Percentiles rank a stretch among this genome's conserved stretches.
Conservation (phyloP, 345 rosid species). For the Camelina sativa region DNA sequence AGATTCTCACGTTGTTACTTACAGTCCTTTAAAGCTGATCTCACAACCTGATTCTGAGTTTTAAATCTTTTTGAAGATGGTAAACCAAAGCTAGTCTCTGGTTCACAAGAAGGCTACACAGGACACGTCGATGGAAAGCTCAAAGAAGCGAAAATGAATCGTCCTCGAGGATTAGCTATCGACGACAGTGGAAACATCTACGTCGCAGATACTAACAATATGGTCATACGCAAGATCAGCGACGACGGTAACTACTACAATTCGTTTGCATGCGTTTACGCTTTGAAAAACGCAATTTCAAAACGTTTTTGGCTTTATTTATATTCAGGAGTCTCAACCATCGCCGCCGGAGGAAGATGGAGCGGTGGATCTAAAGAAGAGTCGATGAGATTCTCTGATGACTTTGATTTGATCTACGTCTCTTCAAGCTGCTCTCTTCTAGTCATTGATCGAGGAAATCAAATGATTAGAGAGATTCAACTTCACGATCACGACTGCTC, state of each 20-base stretch:
- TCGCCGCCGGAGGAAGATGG: constrained; percentile 92
- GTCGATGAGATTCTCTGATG: constrained; percentile 78
- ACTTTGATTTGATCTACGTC: constrained; percentile 77
- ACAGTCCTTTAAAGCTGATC: background rate
- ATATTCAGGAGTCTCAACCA: constrained; percentile 81
- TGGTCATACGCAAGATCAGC: constrained; percentile 95
- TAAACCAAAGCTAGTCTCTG: constrained; percentile 85
- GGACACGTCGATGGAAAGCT: constrained; percentile 91
- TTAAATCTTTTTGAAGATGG: constrained; percentile 61
- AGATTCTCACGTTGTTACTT: background rate
- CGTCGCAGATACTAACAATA: constrained; percentile 85
- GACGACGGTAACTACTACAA: constrained; percentile 62
- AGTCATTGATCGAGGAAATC: constrained; percentile 86
- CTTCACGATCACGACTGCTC: constrained; percentile 78
- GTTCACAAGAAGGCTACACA: constrained; percentile 82
- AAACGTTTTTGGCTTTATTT: background rate
- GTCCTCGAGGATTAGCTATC: constrained; percentile 79
- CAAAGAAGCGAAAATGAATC: constrained; percentile 84
- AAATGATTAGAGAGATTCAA: constrained; percentile 86
- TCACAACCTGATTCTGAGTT: background rate
- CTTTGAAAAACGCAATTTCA: background rate
- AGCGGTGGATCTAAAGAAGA: constrained; percentile 58
- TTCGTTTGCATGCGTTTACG: background rate
- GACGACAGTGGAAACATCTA: constrained; percentile 95
- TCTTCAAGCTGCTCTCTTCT: constrained; percentile 84